Base-by-base conservation (phyloP, 768 basidiomycete species). In the Kwoniella bestiolae region DNA sequence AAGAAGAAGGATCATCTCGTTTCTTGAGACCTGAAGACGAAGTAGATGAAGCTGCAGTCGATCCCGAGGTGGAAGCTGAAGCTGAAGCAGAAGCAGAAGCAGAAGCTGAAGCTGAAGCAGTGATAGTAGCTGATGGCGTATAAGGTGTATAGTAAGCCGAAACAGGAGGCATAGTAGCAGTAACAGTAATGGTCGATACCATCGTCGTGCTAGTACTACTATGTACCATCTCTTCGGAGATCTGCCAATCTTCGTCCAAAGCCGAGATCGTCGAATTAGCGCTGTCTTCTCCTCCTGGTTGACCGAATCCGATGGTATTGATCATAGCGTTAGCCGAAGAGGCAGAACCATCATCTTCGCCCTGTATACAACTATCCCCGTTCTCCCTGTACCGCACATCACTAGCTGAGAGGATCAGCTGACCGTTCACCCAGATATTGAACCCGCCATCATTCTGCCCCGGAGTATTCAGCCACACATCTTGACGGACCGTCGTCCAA, bases 401-500 rank as follows among this genome's bases (percentile, higher is more conserved):
- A 12, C 45, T 60, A n/a, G 65, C 66, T 28, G 83, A 75, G 29
- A 91, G 85, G 11, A 84, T 84, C n/a, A 69, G 72, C 60, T 78
- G 66, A 0, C 88, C 89, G 66, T 91, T 81, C n/a, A 90, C 87
- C 34, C 86, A 83, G 9, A 92, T 84, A 21, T 76, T 74, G 76
- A 92, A 91, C 0, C 70, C 74, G 3, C 91, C 91, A 70, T 92
- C 86, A 65, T 85, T 86, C 65, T 82, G 56, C 5, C 91, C 91
- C 0, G 90, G 90, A 0, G 88, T 89, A 72, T 92, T 92, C 57
- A 92, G 84, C 44, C 79, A 74, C 25, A 92, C 86, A 0, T 86
- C 88, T 77, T 92, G 91, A n/a, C 75, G 71, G 23, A 92, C 82
- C 35, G 82, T 85, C 45, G 91, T 91, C 91, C 91, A 93, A 41